These are phyloP conservation scores for Zoysia matrella DNA, from an alignment of 202 grass and related monocot genomes.

Conservation along the genomic window DNA sequence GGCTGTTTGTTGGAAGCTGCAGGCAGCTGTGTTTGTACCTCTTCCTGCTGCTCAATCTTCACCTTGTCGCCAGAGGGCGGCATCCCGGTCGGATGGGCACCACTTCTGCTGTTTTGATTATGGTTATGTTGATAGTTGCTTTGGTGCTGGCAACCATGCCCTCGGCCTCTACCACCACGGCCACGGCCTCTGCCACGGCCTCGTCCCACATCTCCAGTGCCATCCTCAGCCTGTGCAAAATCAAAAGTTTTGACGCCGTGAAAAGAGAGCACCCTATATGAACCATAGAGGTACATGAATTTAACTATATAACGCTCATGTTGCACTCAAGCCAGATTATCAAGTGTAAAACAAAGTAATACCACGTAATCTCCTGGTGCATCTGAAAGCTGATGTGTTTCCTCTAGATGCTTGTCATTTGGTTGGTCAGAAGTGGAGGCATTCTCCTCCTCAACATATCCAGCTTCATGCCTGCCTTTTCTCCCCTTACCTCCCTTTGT, in stretches of 20 bases:
- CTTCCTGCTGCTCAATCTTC: slow-evolving; percentile 59
- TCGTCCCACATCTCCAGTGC: slow-evolving; percentile 49
- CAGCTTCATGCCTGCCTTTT: slow-evolving; percentile 67
- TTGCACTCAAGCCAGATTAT: slow-evolving; percentile 1
- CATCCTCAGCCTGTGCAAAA: slow-evolving; percentile 67
- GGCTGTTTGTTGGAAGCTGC: slow-evolving; percentile 57
- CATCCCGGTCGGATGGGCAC: slow-evolving; percentile 10
- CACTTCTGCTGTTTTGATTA: slow-evolving; percentile 54
- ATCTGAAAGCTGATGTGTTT: slow-evolving; percentile 52
- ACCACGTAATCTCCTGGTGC: slow-evolving; percentile 64
- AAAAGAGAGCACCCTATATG: background rate
- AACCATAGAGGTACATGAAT: slow-evolving; percentile 3
- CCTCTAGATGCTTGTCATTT: slow-evolving; percentile 73
- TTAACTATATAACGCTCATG: slow-evolving; percentile 7
- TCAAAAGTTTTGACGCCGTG: slow-evolving; percentile 26
- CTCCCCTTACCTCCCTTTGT: slow-evolving; percentile 79
- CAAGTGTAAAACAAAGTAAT: background rate
- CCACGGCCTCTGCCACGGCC: slow-evolving; percentile 70
- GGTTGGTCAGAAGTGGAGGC: slow-evolving; percentile 75
- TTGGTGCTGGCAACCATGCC: slow-evolving; percentile 62
- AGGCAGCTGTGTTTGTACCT: slow-evolving; percentile 29
- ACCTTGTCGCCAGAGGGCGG: slow-evolving; percentile 47
- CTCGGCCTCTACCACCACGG: slow-evolving; percentile 67
- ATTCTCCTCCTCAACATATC: slow-evolving; percentile 79
- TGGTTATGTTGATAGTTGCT: slow-evolving; percentile 54